phyloP scores from a whole-genome alignment of 148 eudicot species.

The Selenicereus undatus region DNA sequence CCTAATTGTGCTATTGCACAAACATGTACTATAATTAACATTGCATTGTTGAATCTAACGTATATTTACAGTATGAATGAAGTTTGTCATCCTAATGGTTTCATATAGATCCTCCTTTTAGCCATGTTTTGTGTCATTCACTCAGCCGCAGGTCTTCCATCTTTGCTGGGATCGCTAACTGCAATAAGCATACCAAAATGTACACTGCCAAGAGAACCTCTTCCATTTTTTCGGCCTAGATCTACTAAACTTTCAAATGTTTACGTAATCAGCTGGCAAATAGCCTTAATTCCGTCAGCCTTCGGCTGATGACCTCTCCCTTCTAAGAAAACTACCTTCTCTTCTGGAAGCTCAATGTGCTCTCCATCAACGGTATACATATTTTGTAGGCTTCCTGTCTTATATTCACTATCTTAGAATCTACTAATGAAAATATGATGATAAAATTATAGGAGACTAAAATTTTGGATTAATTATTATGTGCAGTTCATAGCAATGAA shows the following conservation, averaged over 20 bases:
- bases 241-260: constrained; percentile 29
- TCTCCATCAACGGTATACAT: constrained; percentile 83
- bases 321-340: constrained; percentile 47
- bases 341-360: constrained; percentile 66
- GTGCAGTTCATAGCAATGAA: no score
- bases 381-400: no score
- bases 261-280: constrained; percentile 76
- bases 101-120: not conserved
- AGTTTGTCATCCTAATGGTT: not conserved
- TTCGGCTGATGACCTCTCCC: constrained; percentile 64
- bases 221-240: constrained; percentile 34
- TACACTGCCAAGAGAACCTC: constrained; percentile 17
- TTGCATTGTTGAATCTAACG: not conserved
- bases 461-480: no score
- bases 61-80: not conserved
- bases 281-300: constrained; percentile 48
- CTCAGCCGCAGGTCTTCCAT: constrained; percentile 73
- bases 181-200: constrained; percentile 63
- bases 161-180: constrained; percentile 76
- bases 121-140: constrained; percentile 24
- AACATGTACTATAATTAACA: not conserved
- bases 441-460: no score
- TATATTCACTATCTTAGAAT: no score
- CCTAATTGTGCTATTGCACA: no score
- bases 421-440: no score